Evolutionary conservation across 2,329 filamentous ascomycete genomes (phyloP), one percentile per base, ranked within the genome.

Genomic region (Sordariomycetes sp.): DNA sequence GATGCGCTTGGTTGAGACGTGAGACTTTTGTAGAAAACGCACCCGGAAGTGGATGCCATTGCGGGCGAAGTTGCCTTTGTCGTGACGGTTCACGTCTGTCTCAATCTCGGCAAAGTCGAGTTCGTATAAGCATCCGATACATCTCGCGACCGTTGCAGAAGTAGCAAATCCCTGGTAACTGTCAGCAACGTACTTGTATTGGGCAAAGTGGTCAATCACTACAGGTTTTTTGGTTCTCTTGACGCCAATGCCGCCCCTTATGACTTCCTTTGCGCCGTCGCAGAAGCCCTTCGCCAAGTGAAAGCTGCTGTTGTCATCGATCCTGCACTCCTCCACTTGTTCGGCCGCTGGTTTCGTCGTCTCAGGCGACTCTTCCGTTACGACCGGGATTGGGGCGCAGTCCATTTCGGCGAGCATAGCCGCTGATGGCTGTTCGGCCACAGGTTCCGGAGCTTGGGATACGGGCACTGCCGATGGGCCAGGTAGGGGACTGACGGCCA

Each of bases 1-100:
- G 12, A 66, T 54, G 11, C 65, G 56, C 35, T 61, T 63, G 5
- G 67, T 64, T 1, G 62, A 49, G 6, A 76, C 37, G 45, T 76
- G 72, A 33, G 63, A 66, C 47, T 76, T 76, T 42, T 70, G 68
- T 5, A 76, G 59, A 39, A 75, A 68, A 2, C 72, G 66, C 3
- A 73, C 45, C 7, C 72, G 67, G 43, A 70, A 75, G 6, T 57
- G 56, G 29, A 75, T 58, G 6, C 55, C 58, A 26, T 56, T 58
- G 10, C 64, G 59, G 7, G 20, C 8, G 8, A 66, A 67, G 41
- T 66, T 75, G 4, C 63, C 69, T 8, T 57, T 53, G 19, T 65
- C 66, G 21, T 64, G 53, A 26, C 63, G 63, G 21, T 67, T 64
- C 7, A 68, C 45, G 42, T 76, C 72, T 18, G 58, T 49, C 43